Conservation (phyloP, 148 eudicot genomes). For the Dysphania ambrosioides region DNA sequence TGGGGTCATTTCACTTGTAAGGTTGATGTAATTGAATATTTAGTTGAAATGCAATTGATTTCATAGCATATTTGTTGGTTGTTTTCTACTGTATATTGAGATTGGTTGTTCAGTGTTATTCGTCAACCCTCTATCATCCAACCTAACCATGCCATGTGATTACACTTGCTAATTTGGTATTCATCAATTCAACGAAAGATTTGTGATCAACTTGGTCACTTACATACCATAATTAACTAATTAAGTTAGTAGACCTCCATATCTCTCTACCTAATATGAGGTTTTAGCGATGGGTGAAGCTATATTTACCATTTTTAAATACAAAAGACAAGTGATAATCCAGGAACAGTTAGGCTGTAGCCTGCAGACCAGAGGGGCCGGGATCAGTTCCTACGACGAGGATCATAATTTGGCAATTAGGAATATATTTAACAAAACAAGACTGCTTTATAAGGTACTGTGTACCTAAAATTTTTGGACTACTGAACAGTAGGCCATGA, state of each 20-base stretch:
- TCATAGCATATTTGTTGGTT: not conserved
- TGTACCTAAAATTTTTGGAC: not conserved
- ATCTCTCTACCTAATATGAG: too few species aligned
- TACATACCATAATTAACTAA: too few species aligned
- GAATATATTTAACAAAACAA: not conserved
- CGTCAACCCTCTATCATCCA: too few species aligned
- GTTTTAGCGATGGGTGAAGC: not conserved
- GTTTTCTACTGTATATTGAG: too few species aligned
- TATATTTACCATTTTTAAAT: not conserved
- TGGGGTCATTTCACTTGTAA: constrained; percentile 22
- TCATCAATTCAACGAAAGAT: not conserved
- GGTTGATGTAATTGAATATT: constrained; percentile 28
- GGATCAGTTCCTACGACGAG: not conserved
- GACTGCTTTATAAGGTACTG: not conserved
- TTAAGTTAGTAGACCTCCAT: too few species aligned
- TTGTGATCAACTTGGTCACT: not conserved
- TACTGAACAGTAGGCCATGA: not conserved
- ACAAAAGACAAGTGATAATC: not conserved
- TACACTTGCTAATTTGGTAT: not conserved
- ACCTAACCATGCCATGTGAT: too few species aligned
- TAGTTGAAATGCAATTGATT: constrained; percentile 25
- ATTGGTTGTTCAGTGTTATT: too few species aligned
- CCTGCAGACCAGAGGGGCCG: not conserved
- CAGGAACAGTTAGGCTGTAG: not conserved
- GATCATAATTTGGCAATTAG: not conserved